phyloP scores from a whole-genome alignment of 2,329 filamentous ascomycete genomes.

The Clonostachys sp. region DNA sequence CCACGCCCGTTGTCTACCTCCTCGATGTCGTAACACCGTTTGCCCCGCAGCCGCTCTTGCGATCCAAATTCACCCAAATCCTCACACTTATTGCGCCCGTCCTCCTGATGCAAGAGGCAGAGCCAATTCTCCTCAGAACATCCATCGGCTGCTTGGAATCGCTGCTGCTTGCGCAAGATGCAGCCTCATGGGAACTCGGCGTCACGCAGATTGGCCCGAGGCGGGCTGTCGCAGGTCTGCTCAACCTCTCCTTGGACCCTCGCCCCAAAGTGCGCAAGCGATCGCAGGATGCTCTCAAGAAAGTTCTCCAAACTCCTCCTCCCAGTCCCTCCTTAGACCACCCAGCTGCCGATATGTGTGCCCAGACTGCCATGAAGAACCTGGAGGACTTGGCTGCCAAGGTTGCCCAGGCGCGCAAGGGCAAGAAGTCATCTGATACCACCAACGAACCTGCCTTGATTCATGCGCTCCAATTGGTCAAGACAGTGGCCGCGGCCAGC shows the following conservation, averaged over 20 bases:
- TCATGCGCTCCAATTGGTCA: conserved; percentile 87
- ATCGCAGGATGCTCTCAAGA: conserved; percentile 82
- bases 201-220: conserved; percentile 81
- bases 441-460: conserved; percentile 80
- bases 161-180: conserved; percentile 85
- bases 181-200: conserved; percentile 80
- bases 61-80: conserved; percentile 93
- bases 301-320: conserved; percentile 78
- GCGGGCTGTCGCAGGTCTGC: conserved; percentile 78
- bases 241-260: conserved; percentile 80
- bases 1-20: conserved; percentile 86
- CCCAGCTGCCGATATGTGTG: conserved; percentile 93
- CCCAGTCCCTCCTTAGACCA: conserved; percentile 92
- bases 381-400: conserved; percentile 69
- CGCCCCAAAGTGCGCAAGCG: conserved; percentile 92
- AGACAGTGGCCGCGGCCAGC: conserved; percentile 80
- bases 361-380: conserved; percentile 80
- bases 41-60: conserved; percentile 80
- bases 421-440: conserved; percentile 53
- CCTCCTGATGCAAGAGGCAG: conserved; percentile 73
- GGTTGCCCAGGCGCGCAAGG: conserved; percentile 57
- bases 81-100: conserved; percentile 81
- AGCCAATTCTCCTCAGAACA: conserved; percentile 79
- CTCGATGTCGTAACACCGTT: conserved; percentile 87
- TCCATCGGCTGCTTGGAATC: conserved; percentile 93